Evolutionary conservation across 176 grass and related monocot species (phyloP).

Genomic region (Cenchrus fungigraminus): DNA sequence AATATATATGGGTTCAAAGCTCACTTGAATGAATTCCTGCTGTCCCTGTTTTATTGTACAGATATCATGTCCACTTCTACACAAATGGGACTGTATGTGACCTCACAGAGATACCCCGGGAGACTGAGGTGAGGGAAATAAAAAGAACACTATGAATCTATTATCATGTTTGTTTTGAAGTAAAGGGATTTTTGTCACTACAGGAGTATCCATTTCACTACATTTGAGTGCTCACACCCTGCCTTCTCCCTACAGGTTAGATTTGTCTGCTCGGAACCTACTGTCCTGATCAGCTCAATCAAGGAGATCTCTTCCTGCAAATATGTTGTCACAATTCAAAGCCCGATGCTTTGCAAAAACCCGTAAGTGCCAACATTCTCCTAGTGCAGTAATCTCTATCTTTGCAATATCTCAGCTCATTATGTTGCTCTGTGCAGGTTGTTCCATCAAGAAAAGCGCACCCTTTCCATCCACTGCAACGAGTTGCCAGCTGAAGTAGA

Average conservation of each 20-base stretch:
- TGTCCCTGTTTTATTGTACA: slow-evolving; percentile 51
- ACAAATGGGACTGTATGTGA: slow-evolving; percentile 90
- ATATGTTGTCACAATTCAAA: slow-evolving; percentile 81
- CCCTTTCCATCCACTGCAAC: slow-evolving; percentile 77
- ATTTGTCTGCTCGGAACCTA: slow-evolving; percentile 81
- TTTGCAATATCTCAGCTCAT: slow-evolving; percentile 5
- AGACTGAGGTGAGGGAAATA: slow-evolving; percentile 72
- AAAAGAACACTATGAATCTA: neutral
- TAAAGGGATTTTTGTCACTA: neutral
- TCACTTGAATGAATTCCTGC: slow-evolving; percentile 1
- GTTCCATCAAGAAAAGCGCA: slow-evolving; percentile 85
- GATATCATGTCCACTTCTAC: slow-evolving; percentile 92
- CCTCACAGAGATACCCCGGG: slow-evolving; percentile 72
- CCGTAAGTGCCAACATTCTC: slow-evolving; percentile 59
- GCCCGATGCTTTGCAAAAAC: slow-evolving; percentile 91
- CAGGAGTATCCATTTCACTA: neutral
- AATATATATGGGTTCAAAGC: neutral
- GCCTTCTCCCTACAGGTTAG: slow-evolving; percentile 65
- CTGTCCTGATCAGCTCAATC: slow-evolving; percentile 78
- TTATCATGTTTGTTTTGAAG: neutral
- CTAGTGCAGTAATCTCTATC: neutral
- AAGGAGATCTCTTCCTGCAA: slow-evolving; percentile 97
- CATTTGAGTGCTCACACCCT: slow-evolving; percentile 4
- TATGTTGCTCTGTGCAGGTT: slow-evolving; percentile 46
- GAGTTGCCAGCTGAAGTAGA: slow-evolving; percentile 48